Evolutionary conservation across 192 early-diverging fungal genomes (phyloP).

Genomic region (Backusella psychrophila): DNA sequence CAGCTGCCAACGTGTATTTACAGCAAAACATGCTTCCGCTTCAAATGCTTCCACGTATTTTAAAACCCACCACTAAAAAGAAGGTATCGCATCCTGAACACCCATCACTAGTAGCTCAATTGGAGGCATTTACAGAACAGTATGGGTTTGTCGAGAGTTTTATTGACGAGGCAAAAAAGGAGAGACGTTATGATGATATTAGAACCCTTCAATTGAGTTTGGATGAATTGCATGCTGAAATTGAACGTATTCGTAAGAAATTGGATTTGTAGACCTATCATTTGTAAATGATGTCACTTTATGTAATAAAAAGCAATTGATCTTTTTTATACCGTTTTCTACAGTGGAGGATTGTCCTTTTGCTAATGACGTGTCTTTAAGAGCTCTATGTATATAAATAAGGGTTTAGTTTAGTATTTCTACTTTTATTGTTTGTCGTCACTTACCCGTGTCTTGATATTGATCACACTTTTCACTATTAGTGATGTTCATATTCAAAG

Average conservation of each 20-base stretch:
- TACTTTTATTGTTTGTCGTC: too few relatives aligned
- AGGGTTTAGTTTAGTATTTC: too few relatives aligned
- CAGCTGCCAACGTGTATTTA: constrained; percentile 63
- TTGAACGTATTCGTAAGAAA: constrained; percentile 19
- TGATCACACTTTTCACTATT: too few relatives aligned
- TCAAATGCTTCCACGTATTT: constrained; percentile 60
- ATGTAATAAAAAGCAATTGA: too few relatives aligned
- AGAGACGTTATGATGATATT: constrained; percentile 69
- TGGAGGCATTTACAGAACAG: constrained; percentile 71
- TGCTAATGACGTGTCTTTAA: too few relatives aligned
- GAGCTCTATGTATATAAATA: too few relatives aligned
- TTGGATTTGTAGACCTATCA: not conserved
- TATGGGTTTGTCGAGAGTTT: constrained; percentile 56
- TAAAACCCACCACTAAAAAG: constrained; percentile 32
- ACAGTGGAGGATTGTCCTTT: too few relatives aligned
- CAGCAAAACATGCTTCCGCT: constrained; percentile 79
- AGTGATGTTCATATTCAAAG: too few relatives aligned
- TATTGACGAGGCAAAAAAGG: constrained; percentile 60
- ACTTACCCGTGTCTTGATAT: too few relatives aligned
- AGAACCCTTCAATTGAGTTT: constrained; percentile 59
- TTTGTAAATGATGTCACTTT: too few relatives aligned
- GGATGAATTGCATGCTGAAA: constrained; percentile 62
- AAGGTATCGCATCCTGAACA: not conserved
- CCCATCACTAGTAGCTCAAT: constrained; percentile 33
- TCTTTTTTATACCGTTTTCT: too few relatives aligned